Evolutionary conservation across 495 filamentous ascomycete species (phyloP).

Genomic region (Penicillium taxi): DNA sequence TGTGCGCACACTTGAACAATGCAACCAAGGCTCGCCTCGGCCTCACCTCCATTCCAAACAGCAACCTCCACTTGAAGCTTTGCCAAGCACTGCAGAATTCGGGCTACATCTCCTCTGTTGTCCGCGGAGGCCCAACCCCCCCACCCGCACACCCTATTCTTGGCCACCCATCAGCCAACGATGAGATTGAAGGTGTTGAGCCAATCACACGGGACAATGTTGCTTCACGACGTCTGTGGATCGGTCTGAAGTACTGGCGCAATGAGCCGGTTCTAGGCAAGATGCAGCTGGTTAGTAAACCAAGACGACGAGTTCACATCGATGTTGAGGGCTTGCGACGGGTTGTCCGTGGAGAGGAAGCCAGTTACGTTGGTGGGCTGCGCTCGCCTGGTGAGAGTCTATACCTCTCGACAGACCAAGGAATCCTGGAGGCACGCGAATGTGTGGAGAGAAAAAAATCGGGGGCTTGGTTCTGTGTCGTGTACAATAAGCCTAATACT

Average conservation of each 20-base stretch:
- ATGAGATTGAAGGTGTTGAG: constrained; percentile 33
- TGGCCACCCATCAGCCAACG: constrained; percentile 34
- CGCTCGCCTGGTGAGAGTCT: constrained; percentile 74
- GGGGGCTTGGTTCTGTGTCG: constrained; percentile 81
- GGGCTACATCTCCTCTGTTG: constrained; percentile 77
- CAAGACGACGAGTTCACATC: constrained; percentile 64
- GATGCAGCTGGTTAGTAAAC: constrained; percentile 65
- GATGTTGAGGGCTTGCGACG: constrained; percentile 48
- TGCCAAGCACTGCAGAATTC: constrained; percentile 69
- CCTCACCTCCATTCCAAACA: constrained; percentile 77
- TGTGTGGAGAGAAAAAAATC: constrained; percentile 74
- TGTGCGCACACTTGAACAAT: constrained; percentile 93
- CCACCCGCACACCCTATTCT: constrained; percentile 49
- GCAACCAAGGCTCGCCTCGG: constrained; percentile 77
- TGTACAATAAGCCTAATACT: constrained; percentile 33
- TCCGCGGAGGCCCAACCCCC: constrained; percentile 62
- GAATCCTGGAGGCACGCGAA: constrained; percentile 79
- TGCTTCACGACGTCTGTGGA: constrained; percentile 70
- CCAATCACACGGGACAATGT: constrained; percentile 72
- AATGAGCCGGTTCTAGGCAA: constrained; percentile 73
- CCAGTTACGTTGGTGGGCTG: constrained; percentile 60
- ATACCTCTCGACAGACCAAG: constrained; percentile 69
- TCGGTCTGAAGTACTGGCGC: constrained; percentile 90
- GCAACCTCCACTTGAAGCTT: constrained; percentile 70
- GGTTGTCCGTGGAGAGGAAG: constrained; percentile 58